Conservation (phyloP, 2,329 filamentous ascomycete species). For the Septoria linicola region DNA sequence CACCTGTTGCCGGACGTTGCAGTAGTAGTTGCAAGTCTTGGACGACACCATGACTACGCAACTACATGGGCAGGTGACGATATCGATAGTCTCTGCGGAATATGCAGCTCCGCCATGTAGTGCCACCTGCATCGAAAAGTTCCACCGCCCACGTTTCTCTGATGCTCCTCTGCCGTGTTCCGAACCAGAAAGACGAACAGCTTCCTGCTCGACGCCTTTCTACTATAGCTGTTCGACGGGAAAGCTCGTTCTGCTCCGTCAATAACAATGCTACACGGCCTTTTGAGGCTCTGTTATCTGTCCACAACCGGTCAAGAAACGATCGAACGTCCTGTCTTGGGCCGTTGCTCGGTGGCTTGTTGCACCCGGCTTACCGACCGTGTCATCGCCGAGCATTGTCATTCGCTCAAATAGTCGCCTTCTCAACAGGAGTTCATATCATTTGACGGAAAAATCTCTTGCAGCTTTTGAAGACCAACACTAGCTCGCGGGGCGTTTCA, state of each 20-base stretch:
- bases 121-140: background rate
- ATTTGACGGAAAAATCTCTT: background rate
- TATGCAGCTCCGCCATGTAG: background rate
- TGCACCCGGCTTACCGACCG: too few species aligned
- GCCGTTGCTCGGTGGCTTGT: background rate
- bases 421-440: background rate
- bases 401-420: conserved; percentile 1
- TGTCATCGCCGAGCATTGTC: conserved; percentile 3
- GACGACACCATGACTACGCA: too few species aligned
- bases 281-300: background rate
- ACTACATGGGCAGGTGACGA: background rate
- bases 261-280: background rate
- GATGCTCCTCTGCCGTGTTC: too few species aligned
- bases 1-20: too few species aligned
- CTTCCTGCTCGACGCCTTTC: too few species aligned
- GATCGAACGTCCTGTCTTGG: background rate
- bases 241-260: background rate
- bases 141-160: conserved; percentile 4
- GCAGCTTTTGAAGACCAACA: too few species aligned
- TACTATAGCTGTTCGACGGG: too few species aligned
- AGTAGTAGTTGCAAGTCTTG: too few species aligned
- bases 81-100: background rate
- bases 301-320: too few species aligned
- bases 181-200: too few species aligned
- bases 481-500: background rate